Base-by-base conservation (phyloP, 257 asterid species). In the Rhazya stricta region DNA sequence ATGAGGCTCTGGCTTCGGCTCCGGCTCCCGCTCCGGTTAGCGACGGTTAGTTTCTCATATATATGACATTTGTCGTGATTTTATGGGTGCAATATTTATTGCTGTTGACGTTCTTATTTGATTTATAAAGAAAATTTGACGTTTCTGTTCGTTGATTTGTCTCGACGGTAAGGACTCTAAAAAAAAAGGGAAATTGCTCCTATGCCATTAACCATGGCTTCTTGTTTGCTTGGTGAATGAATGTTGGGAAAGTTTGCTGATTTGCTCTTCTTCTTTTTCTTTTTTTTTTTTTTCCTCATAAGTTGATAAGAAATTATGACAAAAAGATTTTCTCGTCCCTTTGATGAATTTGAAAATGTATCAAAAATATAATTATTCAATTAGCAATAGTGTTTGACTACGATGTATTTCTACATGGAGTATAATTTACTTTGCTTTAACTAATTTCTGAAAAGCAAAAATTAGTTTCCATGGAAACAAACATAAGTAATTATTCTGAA, bases 1-100 rank as follows among this genome's bases (percentile, higher is more conserved):
- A 86, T 16, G 84, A 67, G 25, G 37, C 73, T 65, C 81, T 78
- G 41, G 76, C 76, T 75, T 79, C 76, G 41, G 76, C 76, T 75
- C 81, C 94, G 6, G 88, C 91, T 45, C 94, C 94, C 21, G 85
- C 92, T 34, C 94, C 96, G 4, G 68, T 91, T 2, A 88, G 89
- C 67, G 93, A 91, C 77, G 96, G 97, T 91, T 9, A 45, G 81
- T 67, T 69, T 71, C 46, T 36, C 25, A 4, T 37, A 60, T 58
- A 9, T 0, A 9, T 30, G 23, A 1, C 73, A 42, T 27, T 58
- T 1, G 3, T 11, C 4, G 13, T 36, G 1, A 48, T 51, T 51
- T 51, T 43, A 0, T 51, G 6, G 58, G 25, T 51, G 58, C 9
- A 51, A 5, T 51, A 8, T 51, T 18, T 4, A 18, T 23, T 3